Percentiles rank a stretch among this genome's conserved stretches.
Conservation (phyloP, 352 stramenopile species). For the Globisporangium recalcitrans region DNA sequence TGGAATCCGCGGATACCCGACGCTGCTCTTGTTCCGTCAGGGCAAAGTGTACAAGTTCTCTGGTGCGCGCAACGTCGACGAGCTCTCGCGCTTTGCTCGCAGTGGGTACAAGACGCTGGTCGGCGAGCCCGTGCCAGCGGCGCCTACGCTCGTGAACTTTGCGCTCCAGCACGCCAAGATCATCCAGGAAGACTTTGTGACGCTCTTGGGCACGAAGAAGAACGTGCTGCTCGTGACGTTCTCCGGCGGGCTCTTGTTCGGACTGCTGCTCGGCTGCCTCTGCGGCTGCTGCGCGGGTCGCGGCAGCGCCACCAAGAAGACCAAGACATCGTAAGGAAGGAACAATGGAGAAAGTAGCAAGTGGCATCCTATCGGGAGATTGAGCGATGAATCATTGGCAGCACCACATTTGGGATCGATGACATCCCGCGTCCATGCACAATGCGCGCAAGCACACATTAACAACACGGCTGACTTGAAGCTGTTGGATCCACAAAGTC, state of each 20-base stretch:
- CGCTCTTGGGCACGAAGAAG: conserved; percentile 74
- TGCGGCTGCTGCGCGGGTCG: conserved; percentile 69
- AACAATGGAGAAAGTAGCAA: too few species aligned
- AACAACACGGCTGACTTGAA: not conserved
- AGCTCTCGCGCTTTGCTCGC: conserved; percentile 54
- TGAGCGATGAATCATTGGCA: not conserved
- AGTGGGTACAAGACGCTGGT: conserved; percentile 54
- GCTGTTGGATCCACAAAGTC: not conserved
- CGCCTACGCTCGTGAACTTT: conserved; percentile 32
- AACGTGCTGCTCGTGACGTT: conserved; percentile 78
- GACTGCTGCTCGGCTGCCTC: conserved; percentile 59
- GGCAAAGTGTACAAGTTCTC: conserved; percentile 76
- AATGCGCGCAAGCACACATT: not conserved
- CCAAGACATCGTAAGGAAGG: conserved; percentile 51
- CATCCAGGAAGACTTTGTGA: conserved; percentile 63
- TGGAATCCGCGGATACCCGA: conserved; percentile 73
- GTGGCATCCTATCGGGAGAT: not conserved
- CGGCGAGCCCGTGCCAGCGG: conserved; percentile 26
- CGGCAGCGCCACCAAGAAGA: conserved; percentile 28
- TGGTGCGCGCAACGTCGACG: conserved; percentile 48
- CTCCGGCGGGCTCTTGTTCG: conserved; percentile 54
- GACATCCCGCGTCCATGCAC: not conserved
- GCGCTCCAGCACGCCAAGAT: conserved; percentile 33
- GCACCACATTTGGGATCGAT: not conserved
- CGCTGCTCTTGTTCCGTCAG: conserved; percentile 71